phyloP scores from a whole-genome alignment of 208 protist species.

The Pavlovales sp. region DNA sequence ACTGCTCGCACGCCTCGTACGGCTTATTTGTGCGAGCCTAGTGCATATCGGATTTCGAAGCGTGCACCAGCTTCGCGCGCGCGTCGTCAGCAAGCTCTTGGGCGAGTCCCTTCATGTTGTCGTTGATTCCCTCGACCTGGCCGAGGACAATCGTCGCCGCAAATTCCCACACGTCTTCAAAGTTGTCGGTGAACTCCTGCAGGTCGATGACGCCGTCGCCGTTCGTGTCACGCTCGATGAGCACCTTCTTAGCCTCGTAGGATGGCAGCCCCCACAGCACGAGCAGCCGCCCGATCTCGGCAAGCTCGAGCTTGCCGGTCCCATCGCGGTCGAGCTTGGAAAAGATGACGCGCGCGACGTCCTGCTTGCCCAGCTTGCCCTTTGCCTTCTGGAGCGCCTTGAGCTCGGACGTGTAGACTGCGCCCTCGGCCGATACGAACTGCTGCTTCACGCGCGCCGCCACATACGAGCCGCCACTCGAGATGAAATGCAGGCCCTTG shows the following conservation, averaged over 20 bases:
- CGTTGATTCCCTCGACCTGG: neutral
- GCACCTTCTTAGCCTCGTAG: neutral
- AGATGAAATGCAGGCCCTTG: neutral
- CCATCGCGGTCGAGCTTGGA: neutral
- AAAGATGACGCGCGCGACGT: neutral
- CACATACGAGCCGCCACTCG: neutral
- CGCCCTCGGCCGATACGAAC: neutral
- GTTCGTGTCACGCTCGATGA: neutral
- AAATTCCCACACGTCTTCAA: neutral
- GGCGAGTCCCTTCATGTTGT: too few relatives aligned
- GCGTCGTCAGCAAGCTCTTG: too few relatives aligned
- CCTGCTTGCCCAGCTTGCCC: neutral
- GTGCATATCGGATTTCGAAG: too few relatives aligned
- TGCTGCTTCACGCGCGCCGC: neutral
- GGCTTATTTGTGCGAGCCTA: too few relatives aligned
- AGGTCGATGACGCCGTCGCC: neutral
- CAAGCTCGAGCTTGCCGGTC: neutral
- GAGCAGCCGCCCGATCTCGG: neutral
- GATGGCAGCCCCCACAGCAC: neutral
- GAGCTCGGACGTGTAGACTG: neutral
- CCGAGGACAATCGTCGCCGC: neutral
- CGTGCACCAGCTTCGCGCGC: too few relatives aligned
- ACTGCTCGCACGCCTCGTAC: too few relatives aligned
- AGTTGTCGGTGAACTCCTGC: neutral
- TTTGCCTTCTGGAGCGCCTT: neutral